Evolutionary conservation across 2,329 filamentous ascomycete species (phyloP), one percentile per base, ranked within the genome.

Genomic region (Ophiobolus disseminans): DNA sequence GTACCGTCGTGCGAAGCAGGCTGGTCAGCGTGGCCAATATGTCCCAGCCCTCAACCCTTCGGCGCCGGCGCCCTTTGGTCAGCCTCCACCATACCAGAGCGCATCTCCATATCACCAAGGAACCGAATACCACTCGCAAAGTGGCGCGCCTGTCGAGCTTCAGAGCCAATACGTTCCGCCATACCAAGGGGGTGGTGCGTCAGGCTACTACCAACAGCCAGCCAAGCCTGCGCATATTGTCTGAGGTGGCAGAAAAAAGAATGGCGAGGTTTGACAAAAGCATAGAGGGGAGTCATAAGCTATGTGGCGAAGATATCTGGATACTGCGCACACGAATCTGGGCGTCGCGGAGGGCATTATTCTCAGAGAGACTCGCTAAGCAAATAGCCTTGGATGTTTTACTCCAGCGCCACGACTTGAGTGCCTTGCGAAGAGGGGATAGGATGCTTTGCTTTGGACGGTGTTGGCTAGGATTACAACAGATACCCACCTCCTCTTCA

Each of bases 1-100:
- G 22, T 68, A 72, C 52, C 66, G 69, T 46, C 66, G 72, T 40
- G 55, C 63, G 44, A 73, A 74, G 43, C 72, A 69, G 51, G 63
- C 64, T 17, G 59, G 56, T 7, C 66, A 66, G 44, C 63, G 58
- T 31, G 71, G 69, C 42, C 42, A 65, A 21, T 75, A 74, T 49
- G 60, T 56, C 10, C 63, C 64, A 22, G 62, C 70, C 3, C 60
- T 63, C 39, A 69, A 71, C 39, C 65, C 69, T n/a, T 52, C 57
- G 6, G 37, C 46, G 8, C 52, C 58, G 9, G 54, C 55, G n/a
- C 43, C 55, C 1, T 17, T 43, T 22, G 35, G 52, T 3, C 48
- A 62, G 39, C 26, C 51, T 10, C 48, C 62, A 10, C 44, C 51
- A 5, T 62, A 65, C 23, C 56, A 58, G 13, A 51, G 25, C n/a